phyloP scores from a whole-genome alignment of 208 protist genomes.

The Tritrichomonas musculus region DNA sequence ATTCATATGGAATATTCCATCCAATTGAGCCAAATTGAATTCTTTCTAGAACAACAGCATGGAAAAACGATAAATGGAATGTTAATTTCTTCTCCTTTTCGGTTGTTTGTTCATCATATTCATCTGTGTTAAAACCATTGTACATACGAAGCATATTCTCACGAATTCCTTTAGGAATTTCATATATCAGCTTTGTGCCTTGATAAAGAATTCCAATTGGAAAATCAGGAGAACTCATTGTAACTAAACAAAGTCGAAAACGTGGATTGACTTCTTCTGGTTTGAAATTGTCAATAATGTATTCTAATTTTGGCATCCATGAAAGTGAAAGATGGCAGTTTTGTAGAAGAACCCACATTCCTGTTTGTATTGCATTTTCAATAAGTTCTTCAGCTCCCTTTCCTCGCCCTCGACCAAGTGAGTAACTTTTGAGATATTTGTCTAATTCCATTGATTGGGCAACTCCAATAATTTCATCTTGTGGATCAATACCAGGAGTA shows the following conservation, averaged over 20 bases:
- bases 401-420: conserved; percentile 93
- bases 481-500: conserved; percentile 91
- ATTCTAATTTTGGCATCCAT: conserved; percentile 89
- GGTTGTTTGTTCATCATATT: conserved; percentile 88
- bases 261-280: conserved; percentile 66
- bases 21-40: conserved; percentile 92
- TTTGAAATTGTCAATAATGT: conserved; percentile 54
- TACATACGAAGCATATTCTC: conserved; percentile 78
- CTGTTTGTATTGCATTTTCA: conserved; percentile 54
- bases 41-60: conserved; percentile 89
- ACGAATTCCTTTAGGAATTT: conserved; percentile 87
- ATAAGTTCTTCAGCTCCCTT: conserved; percentile 85
- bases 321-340: conserved; percentile 94
- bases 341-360: conserved; percentile 87
- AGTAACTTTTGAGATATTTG: conserved; percentile 81
- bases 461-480: conserved; percentile 51
- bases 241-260: conserved; percentile 85
- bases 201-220: conserved; percentile 88
- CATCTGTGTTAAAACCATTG: conserved; percentile 63
- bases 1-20: conserved; percentile 92
- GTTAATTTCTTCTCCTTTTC: conserved; percentile 87
- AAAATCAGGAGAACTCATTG: conserved; percentile 73
- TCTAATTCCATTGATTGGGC: conserved; percentile 74
- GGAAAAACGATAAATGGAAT: conserved; percentile 95
- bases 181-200: conserved; percentile 93